Percentiles rank a stretch among this genome's conserved stretches.
These are phyloP conservation scores for Penicillium sp. DNA, from an alignment of 2,329 filamentous ascomycete genomes.

Conservation along the genomic window DNA sequence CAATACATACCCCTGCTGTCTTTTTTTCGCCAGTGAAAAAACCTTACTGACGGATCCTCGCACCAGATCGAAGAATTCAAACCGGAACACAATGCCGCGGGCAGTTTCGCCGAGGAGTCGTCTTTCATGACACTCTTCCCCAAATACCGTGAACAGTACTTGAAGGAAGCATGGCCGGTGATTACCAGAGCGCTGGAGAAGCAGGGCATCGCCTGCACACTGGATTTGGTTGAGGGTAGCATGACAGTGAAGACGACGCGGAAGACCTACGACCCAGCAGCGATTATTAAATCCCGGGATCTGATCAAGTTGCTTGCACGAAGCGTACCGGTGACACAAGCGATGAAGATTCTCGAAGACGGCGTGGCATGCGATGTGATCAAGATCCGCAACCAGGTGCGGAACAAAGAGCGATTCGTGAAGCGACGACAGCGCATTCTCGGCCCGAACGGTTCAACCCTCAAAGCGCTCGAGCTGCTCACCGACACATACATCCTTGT, in stretches of 20 bases:
- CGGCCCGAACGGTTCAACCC: constrained; percentile 83
- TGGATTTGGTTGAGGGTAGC: constrained; percentile 91
- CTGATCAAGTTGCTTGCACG: constrained; percentile 89
- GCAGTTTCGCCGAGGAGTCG: constrained; percentile 88
- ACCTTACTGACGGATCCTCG: not conserved
- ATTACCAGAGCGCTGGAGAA: constrained; percentile 86
- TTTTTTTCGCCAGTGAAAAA: not conserved
- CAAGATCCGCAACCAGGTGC: constrained; percentile 86
- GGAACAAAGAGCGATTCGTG: constrained; percentile 93
- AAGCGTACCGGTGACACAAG: constrained; percentile 69
- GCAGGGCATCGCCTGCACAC: constrained; percentile 80
- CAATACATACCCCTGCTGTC: not conserved
- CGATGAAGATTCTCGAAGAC: constrained; percentile 91
- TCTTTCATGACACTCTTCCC: constrained; percentile 83
- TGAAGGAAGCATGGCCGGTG: constrained; percentile 89
- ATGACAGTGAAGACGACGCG: constrained; percentile 96
- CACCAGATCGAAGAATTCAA: constrained; percentile 77
- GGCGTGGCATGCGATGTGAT: constrained; percentile 91
- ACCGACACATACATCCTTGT: constrained; percentile 92
- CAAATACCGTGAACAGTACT: constrained; percentile 92
- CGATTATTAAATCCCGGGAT: constrained; percentile 90
- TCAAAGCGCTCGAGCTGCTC: constrained; percentile 90
- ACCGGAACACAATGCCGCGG: constrained; percentile 77
- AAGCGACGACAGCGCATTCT: constrained; percentile 92
- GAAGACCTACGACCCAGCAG: constrained; percentile 86